Evolutionary conservation across 768 basidiomycete species (phyloP), one percentile per base, ranked within the genome.

Genomic region (Lentinula boryana): DNA sequence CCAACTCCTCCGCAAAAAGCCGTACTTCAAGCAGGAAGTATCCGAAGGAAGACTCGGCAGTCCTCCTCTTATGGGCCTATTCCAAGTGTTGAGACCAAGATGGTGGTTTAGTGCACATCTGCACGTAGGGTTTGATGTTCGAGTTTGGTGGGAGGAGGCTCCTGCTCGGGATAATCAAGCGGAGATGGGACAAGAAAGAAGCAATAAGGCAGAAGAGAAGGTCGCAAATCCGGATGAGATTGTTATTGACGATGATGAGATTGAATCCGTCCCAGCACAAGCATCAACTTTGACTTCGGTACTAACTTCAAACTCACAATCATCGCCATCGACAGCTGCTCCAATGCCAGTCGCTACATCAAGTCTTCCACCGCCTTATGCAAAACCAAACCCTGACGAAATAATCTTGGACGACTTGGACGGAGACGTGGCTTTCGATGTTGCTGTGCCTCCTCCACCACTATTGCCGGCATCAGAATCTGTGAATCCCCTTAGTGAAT

Each of bases 81-180:
- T 98, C 23, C 76, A 75, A 35, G 87, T 79, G 27, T 77, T 97
- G 35, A 79, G 83, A 66, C 95, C 95, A 0, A 67, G 79, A 50
- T 89, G 92, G 84, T 98, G 95, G 96, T 97, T 97, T 71, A 74
- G 92, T 3, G 95, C 94, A 0, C 96, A 98, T 73, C 68, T 98
- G 54, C 96, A 98, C 68, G 85, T 87, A 52, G 86, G 89, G 55
- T 98, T 89, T 67, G 88, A 93, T 62, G 95, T 93, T 2, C 71
- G 74, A 0, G 82, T 88, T 7, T 56, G 41, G 46, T 46, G 44
- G 59, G 55, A 50, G 38, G 16, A 31, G 5, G 9, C 36, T 8
- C 36, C 36, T 38, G 13, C 36, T 38, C 5, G 13, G 13, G 5
- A 15, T 12, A 23, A 12, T 7, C 21, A 27, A 5, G 35, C 18